Evolutionary conservation across 2,329 filamentous ascomycete genomes (phyloP).

Genomic region (Penicillium sp.): DNA sequence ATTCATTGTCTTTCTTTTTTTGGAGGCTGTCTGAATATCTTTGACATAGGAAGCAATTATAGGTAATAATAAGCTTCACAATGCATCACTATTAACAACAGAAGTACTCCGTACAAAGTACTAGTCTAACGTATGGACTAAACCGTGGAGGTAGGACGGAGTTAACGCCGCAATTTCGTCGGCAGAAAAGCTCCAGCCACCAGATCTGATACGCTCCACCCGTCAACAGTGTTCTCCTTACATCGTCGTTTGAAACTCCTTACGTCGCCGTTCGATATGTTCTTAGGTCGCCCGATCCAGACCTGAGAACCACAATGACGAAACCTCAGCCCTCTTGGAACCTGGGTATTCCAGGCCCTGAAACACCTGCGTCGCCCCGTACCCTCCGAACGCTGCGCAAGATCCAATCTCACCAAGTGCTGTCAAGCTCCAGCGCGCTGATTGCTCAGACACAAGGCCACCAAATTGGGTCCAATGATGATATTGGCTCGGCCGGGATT

Average conservation of each 20-base stretch:
- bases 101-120: neutral
- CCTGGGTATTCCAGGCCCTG: slow-evolving; percentile 26
- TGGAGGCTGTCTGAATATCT: slow-evolving; percentile 2
- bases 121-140: neutral
- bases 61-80: neutral
- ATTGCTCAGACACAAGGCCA: slow-evolving; percentile 51
- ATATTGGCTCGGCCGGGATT: slow-evolving; percentile 28
- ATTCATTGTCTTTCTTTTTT: neutral
- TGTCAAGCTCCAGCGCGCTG: slow-evolving; percentile 65
- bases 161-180: slow-evolving; percentile 19
- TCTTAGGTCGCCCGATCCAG: slow-evolving; percentile 8
- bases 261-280: slow-evolving; percentile 2
- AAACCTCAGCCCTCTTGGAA: slow-evolving; percentile 26
- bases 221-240: neutral
- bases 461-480: slow-evolving; percentile 18
- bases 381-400: slow-evolving; percentile 69
- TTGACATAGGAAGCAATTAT: neutral
- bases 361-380: slow-evolving; percentile 58
- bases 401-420: slow-evolving; percentile 72
- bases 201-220: slow-evolving; percentile 8
- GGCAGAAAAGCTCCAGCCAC: slow-evolving; percentile 30
- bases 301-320: slow-evolving; percentile 22
- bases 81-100: neutral
- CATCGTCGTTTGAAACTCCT: neutral
- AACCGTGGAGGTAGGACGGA: slow-evolving; percentile 4